A percentile compares a stretch with the other conserved stretches of the same genome.
Evolutionary conservation across 495 filamentous ascomycete species (phyloP).

Genomic region (Xanthoparmelia taractica): DNA sequence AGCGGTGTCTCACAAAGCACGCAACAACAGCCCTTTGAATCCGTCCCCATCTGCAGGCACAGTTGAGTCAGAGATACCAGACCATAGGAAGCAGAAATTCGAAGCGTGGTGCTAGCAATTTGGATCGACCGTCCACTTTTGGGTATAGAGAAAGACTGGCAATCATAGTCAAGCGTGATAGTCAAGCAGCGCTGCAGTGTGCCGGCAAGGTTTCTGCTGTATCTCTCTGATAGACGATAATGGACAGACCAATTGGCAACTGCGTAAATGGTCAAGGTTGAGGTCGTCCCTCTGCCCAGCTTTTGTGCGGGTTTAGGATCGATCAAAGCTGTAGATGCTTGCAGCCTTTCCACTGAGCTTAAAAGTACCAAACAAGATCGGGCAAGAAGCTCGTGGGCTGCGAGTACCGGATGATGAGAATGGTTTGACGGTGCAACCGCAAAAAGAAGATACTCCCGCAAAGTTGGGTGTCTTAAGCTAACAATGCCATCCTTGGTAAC

Average conservation of each 20-base stretch:
- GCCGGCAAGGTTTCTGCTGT: neutral
- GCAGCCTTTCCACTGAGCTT: too few species aligned
- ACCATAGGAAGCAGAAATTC: conserved; percentile 1
- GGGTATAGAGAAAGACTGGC: neutral
- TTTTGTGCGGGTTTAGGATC: neutral
- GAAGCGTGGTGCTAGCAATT: neutral
- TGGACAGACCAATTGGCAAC: conserved; percentile 5
- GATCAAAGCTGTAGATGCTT: neutral
- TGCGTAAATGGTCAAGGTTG: conserved; percentile 1
- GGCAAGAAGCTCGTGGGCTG: too few species aligned
- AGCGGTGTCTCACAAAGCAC: neutral
- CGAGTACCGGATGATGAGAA: neutral
- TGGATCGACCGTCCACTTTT: neutral
- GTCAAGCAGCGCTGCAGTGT: neutral
- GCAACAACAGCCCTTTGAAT: neutral
- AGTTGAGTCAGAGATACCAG: neutral
- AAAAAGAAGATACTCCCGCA: neutral
- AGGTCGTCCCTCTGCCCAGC: neutral
- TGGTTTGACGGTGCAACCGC: neutral
- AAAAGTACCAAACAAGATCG: neutral
- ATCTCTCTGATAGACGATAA: neutral
- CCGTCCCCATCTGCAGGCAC: conserved; percentile 1
- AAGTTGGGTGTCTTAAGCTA: neutral
- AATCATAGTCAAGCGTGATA: neutral
- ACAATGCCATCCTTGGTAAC: neutral